Percentiles rank a stretch among this genome's conserved stretches.
phyloP scores from a whole-genome alignment of 2,329 filamentous ascomycete genomes.

The Tolypocladium paradoxum region DNA sequence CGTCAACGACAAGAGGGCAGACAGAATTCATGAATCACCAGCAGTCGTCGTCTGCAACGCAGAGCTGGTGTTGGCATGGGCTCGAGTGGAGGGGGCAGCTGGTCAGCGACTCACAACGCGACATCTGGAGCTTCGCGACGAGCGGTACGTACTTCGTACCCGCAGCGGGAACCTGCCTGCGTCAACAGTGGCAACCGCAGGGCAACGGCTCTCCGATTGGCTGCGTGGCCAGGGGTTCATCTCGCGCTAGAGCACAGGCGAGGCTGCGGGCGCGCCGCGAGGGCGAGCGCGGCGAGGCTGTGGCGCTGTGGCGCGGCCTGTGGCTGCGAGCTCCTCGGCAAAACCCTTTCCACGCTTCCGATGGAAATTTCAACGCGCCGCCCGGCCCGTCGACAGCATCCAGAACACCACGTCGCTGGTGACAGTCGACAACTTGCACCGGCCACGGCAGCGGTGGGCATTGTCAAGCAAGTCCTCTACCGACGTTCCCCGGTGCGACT shows the following conservation, averaged over 20 bases:
- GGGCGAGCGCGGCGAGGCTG: background rate
- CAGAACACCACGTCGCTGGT: background rate
- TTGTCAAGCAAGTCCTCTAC: background rate
- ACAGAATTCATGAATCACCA: background rate
- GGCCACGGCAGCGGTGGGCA: background rate
- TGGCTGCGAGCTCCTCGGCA: slow-evolving; percentile 7
- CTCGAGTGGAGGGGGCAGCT: slow-evolving; percentile 1
- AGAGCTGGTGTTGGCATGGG: background rate
- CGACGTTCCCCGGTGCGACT: background rate
- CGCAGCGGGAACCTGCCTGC: slow-evolving; percentile 2
- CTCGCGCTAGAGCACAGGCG: slow-evolving; percentile 5
- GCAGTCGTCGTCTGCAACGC: background rate
- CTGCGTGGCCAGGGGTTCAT: slow-evolving; percentile 5
- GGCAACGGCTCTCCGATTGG: slow-evolving; percentile 44
- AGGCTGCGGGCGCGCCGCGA: slow-evolving; percentile 11
- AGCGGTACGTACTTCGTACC: background rate
- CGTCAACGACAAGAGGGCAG: background rate
- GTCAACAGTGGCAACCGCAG: slow-evolving; percentile 45
- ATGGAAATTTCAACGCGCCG: slow-evolving; percentile 12
- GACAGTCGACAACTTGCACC: background rate
- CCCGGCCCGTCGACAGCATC: background rate
- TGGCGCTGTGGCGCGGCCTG: slow-evolving; percentile 8
- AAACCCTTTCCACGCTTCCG: slow-evolving; percentile 14
- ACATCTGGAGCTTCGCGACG: slow-evolving; percentile 7
- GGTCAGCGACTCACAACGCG: slow-evolving; percentile 11